Base-by-base conservation (phyloP, 2,329 filamentous ascomycete genomes). In the Penicillium sp. region DNA sequence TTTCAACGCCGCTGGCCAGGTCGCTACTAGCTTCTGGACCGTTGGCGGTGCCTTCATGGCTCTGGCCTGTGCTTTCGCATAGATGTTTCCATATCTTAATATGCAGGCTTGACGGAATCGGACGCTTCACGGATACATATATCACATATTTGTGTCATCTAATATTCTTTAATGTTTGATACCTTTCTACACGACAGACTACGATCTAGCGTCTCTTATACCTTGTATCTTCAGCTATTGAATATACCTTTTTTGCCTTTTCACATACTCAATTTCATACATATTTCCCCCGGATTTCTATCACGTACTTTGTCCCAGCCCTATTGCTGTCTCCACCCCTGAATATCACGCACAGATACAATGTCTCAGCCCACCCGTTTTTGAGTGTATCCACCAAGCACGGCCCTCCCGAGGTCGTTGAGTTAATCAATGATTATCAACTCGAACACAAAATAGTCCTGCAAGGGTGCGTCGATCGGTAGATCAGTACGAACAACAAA, bases 41-140 rank as follows among this genome's bases (percentile, higher is more conserved):
- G 56, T 65, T 7, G 61, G 63, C 24, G 68, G 66, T 44, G 67
- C 66, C 14, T 65, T 57, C 14, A 43, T 67, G 58, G 65, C 61
- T 10, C 27, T 71, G 38, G 61, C 59, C 40, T 54, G 65, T 52
- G 68, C 62, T 51, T 60, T 71, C 47, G 64, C 53, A 24, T 71
- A 66, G 61, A 32, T 14, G 18, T 10, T 21, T 40, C 36, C 24
- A 6, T 4, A 27, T 27, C 24, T 4, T 27, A 5, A 27, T 27
- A 27, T 27, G 24, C 24, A 27, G 24, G 24, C 24, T 27, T 27
- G 24, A 27, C 5, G 27, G 47, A 43, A 36, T 53, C 50, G 49
- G 44, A 60, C 38, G 47, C 56, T 59, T 11, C 50, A 52, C 50
- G 53, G 62, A 62, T 59, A 59, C 57, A 47, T 48, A 29, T 48